phyloP scores from a whole-genome alignment of 768 basidiomycete species.

The Termitomyces sp. region DNA sequence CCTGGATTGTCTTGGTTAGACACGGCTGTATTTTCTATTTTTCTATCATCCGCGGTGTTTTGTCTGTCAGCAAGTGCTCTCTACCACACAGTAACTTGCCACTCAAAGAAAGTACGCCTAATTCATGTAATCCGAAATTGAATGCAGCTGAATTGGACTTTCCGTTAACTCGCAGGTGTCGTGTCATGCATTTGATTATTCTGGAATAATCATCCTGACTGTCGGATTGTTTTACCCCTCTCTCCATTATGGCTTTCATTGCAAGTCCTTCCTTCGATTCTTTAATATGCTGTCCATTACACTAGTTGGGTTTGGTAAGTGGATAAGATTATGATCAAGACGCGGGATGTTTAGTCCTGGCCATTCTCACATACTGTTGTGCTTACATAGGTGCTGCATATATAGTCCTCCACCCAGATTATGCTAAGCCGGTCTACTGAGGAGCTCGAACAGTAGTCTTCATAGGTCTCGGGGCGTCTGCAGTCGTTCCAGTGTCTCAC shows the following conservation, averaged over 20 bases:
- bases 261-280: constrained; percentile 45
- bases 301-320: constrained; percentile 54
- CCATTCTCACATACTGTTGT: constrained; percentile 2
- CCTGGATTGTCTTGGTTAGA: constrained; percentile 57
- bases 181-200: constrained; percentile 69
- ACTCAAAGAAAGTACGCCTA: constrained; percentile 56
- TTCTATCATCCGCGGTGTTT: constrained; percentile 64
- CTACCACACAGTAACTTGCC: constrained; percentile 70
- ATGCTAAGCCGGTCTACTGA: constrained; percentile 68
- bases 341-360: constrained; percentile 5
- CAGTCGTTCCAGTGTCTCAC: constrained; percentile 65
- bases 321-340: constrained; percentile 18
- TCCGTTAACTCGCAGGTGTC: constrained; percentile 37
- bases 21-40: constrained; percentile 51
- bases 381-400: constrained; percentile 50
- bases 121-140: constrained; percentile 5
- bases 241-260: constrained; percentile 76
- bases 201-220: constrained; percentile 74
- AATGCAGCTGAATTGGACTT: background rate
- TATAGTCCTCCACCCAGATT: constrained; percentile 74
- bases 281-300: constrained; percentile 50
- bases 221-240: constrained; percentile 77
- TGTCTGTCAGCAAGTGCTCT: constrained; percentile 69
- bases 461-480: constrained; percentile 68
- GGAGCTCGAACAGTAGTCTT: constrained; percentile 76